A percentile compares a stretch with the other conserved stretches of the same genome.
These are phyloP conservation scores for Lichtheimia ornata DNA, from an alignment of 371 early-diverging fungal species.

Conservation along the genomic window DNA sequence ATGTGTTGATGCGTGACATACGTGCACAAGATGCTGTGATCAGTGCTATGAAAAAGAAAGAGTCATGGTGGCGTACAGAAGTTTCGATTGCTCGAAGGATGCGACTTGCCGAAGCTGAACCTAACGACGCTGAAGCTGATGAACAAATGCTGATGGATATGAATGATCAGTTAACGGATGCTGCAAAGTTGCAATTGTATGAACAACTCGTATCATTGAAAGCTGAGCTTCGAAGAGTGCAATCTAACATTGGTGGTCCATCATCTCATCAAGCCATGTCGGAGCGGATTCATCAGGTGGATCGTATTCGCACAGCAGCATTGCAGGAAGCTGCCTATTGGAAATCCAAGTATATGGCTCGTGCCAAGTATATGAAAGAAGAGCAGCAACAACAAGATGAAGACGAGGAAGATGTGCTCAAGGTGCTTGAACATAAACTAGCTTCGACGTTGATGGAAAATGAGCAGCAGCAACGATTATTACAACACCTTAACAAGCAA, in stretches of 20 bases:
- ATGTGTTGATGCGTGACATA: constrained; percentile 36
- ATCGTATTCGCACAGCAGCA: constrained; percentile 53
- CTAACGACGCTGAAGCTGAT: constrained; percentile 32
- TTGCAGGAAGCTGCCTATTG: constrained; percentile 62
- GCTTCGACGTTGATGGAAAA: constrained; percentile 45
- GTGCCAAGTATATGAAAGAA: neutral
- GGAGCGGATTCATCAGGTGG: constrained; percentile 45
- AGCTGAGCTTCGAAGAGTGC: constrained; percentile 41
- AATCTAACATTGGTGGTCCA: constrained; percentile 44
- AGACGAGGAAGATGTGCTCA: constrained; percentile 29
- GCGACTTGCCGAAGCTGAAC: constrained; percentile 14
- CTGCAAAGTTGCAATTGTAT: constrained; percentile 37
- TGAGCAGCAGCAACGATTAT: constrained; percentile 35
- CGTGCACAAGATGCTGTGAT: constrained; percentile 40
- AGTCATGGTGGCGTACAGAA: constrained; percentile 56
- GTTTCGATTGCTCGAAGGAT: constrained; percentile 45
- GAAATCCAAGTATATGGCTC: constrained; percentile 46
- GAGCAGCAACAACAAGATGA: constrained; percentile 22
- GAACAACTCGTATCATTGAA: constrained; percentile 45
- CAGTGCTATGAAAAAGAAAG: constrained; percentile 47
- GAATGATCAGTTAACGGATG: constrained; percentile 23
- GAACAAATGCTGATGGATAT: constrained; percentile 40
- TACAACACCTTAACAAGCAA: constrained; percentile 40
- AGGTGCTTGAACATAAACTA: constrained; percentile 49
- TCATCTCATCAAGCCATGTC: constrained; percentile 43